Evolutionary conservation across 2,329 filamentous ascomycete species (phyloP), one percentile per base, ranked within the genome.

Genomic region (Stemphylium beticola): DNA sequence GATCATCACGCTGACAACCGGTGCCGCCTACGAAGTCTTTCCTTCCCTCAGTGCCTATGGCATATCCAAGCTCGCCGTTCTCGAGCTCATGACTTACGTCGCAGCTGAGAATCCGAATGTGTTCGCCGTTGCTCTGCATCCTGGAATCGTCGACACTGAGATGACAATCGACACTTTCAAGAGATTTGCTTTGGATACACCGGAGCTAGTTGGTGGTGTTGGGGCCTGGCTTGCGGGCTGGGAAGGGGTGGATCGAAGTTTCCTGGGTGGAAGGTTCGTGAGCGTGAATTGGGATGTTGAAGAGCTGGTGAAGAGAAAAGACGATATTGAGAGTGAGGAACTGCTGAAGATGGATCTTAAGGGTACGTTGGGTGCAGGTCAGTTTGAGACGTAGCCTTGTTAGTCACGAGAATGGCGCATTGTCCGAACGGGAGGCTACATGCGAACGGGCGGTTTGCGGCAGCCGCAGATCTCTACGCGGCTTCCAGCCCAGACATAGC

Each of bases 281-380:
- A 47, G 44, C 31, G 53, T 56, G 1, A 70, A 73, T 42, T 74
- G 68, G 72, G 60, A 60, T 54, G 65, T 73, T 4, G 70, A 74
- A 34, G 67, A 72, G 15, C 37, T 75, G 20, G 47, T 67, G 11
- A 33, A 24, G 14, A 59, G 55, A 34, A 61, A 49, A 29, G 62
- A 63, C 2, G 61, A 67, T 39, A 58, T 66, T 48, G 18, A 57
- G 31, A 38, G 42, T 39, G 44, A 57, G 10, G 48, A 53, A 1
- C 17, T 62, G 36, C 45, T 66, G 34, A 66, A 62, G 32, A 57
- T 65, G 37, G 33, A 52, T 36, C n/a, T 65, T 11, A 57, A 60
- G 33, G 63, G 46, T 11, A 59, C 45, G 51, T 39, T 66, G 49
- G 63, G 63, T 6, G 43, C 46, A 7, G 54, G 31, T 26, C 61